Conservation (phyloP, 1,284 basidiomycete genomes). For the Leccinum variabile region DNA sequence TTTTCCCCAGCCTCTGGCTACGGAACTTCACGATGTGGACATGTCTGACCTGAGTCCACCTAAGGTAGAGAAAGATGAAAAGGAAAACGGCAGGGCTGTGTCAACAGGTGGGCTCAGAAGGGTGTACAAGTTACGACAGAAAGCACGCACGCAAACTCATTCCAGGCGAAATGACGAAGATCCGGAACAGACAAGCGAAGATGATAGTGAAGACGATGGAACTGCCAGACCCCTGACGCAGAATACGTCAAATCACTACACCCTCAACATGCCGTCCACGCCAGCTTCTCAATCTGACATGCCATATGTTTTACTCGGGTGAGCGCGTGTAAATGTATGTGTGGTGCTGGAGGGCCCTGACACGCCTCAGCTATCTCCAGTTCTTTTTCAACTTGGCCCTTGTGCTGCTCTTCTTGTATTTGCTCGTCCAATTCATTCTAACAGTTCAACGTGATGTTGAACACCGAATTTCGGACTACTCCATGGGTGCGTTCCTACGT, state of each 20-base stretch:
- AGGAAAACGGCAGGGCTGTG: slow-evolving; percentile 46
- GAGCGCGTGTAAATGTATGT: slow-evolving; percentile 20
- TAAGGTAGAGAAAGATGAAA: slow-evolving; percentile 44
- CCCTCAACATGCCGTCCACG: slow-evolving; percentile 70
- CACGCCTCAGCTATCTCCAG: slow-evolving; percentile 75
- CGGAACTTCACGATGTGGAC: slow-evolving; percentile 63
- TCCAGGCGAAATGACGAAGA: slow-evolving; percentile 36
- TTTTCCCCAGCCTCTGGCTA: slow-evolving; percentile 46
- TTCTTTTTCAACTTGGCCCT: slow-evolving; percentile 94
- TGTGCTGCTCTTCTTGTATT: slow-evolving; percentile 81
- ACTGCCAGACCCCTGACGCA: slow-evolving; percentile 43
- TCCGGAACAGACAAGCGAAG: slow-evolving; percentile 46
- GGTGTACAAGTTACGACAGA: slow-evolving; percentile 63
- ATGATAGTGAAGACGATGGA: slow-evolving; percentile 39
- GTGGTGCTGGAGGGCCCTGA: slow-evolving; percentile 14
- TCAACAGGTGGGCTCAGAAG: slow-evolving; percentile 71
- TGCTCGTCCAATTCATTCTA: slow-evolving; percentile 82
- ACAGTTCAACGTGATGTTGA: slow-evolving; percentile 91
- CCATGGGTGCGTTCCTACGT: slow-evolving; percentile 63
- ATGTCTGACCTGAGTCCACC: slow-evolving; percentile 72
- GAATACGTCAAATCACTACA: slow-evolving; percentile 76
- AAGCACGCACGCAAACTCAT: slow-evolving; percentile 39
- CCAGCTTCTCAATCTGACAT: slow-evolving; percentile 54
- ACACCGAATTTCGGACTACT: slow-evolving; percentile 86
- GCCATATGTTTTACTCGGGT: slow-evolving; percentile 82